Percentiles rank a stretch among this genome's conserved stretches.
Evolutionary conservation across 176 grass and related monocot species (phyloP).

Genomic region (Areca catechu): DNA sequence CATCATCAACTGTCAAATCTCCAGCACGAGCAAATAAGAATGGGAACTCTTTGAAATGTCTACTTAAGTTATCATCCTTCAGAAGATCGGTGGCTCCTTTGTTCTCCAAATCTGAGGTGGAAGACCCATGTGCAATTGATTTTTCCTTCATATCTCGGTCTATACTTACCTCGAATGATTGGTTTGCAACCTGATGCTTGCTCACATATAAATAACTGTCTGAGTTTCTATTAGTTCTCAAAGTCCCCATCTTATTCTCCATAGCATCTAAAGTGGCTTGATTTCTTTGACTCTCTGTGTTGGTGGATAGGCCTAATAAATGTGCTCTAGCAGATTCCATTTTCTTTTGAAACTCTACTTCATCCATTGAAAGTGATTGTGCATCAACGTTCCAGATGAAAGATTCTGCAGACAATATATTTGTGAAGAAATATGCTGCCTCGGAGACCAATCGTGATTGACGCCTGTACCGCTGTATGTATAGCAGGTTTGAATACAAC

Average conservation of each 20-base stretch:
- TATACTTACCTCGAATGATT: constrained; percentile 33
- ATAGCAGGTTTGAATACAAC: constrained; percentile 88
- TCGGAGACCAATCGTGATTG: constrained; percentile 75
- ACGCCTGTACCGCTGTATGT: constrained; percentile 81
- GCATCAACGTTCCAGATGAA: constrained; percentile 96
- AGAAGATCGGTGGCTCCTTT: constrained; percentile 74
- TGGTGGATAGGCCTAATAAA: constrained; percentile 44
- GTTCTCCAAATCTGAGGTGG: constrained; percentile 55
- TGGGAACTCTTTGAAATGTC: constrained; percentile 63
- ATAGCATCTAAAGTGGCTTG: constrained; percentile 32
- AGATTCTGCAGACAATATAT: constrained; percentile 89
- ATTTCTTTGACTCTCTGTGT: constrained; percentile 32
- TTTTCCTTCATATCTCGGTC: constrained; percentile 36
- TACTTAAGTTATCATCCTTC: constrained; percentile 59
- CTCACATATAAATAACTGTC: constrained; percentile 31
- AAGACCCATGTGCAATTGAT: constrained; percentile 23
- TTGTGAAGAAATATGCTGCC: constrained; percentile 93
- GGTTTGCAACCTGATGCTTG: constrained; percentile 24
- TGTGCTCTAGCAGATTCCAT: constrained; percentile 70
- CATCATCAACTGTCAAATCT: constrained; percentile 86
- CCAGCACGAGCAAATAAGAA: constrained; percentile 78
- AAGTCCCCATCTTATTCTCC: constrained; percentile 24
- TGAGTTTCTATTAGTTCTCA: constrained; percentile 26
- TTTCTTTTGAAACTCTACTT: constrained; percentile 77
- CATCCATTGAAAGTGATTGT: constrained; percentile 76